These are phyloP conservation scores for Gossypium anomalum DNA, from an alignment of 345 rosid species.

Conservation along the genomic window DNA sequence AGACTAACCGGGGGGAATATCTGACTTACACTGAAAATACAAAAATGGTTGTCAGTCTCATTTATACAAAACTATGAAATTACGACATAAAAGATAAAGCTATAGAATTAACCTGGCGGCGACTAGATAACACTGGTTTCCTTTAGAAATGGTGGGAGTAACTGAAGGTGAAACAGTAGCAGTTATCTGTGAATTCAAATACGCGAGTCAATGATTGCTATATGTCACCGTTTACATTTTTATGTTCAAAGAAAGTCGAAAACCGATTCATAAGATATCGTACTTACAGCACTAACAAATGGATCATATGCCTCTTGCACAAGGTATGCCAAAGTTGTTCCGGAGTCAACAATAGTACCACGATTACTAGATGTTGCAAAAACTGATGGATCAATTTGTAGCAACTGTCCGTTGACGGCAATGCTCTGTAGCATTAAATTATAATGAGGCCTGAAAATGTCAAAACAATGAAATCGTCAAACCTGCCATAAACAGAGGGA, in stretches of 20 bases:
- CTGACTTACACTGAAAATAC: slow-evolving; percentile 44
- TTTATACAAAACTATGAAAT: background rate
- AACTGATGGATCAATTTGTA: slow-evolving; percentile 59
- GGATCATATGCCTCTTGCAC: slow-evolving; percentile 82
- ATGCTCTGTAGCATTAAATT: slow-evolving; percentile 82
- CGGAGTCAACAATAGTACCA: slow-evolving; percentile 93
- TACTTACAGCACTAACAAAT: slow-evolving; percentile 79
- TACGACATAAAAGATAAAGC: slow-evolving; percentile 16
- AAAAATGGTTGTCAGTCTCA: slow-evolving; percentile 8
- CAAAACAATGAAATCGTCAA: slow-evolving; percentile 22
- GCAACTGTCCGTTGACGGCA: slow-evolving; percentile 59
- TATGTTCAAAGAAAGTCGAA: slow-evolving; percentile 10
- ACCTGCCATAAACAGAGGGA: background rate
- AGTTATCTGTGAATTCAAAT: slow-evolving; percentile 47
- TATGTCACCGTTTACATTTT: background rate
- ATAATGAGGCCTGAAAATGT: slow-evolving; percentile 85
- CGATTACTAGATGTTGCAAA: slow-evolving; percentile 63
- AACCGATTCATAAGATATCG: slow-evolving; percentile 22
- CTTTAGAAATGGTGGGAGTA: slow-evolving; percentile 59
- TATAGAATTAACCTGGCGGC: slow-evolving; percentile 50
- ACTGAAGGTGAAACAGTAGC: slow-evolving; percentile 54
- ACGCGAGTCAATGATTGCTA: slow-evolving; percentile 4
- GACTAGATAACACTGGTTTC: slow-evolving; percentile 78
- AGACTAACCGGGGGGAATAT: slow-evolving; percentile 77
- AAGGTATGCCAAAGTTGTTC: slow-evolving; percentile 95